Base-by-base conservation (phyloP, 106 monocot species). In the Platanthera zijinensis region DNA sequence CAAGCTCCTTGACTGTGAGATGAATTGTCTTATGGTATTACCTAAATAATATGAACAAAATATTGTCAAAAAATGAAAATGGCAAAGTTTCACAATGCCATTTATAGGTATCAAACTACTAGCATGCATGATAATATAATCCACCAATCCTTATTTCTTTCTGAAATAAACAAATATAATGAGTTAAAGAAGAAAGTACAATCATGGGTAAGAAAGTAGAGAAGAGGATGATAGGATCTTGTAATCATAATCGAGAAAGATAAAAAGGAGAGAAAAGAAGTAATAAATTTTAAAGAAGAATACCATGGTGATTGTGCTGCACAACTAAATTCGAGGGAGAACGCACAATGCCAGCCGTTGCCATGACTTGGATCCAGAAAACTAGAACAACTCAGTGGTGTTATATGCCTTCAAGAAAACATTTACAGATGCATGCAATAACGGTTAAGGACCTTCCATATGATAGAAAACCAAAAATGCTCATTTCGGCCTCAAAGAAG, bases 1-100 rank as follows among this genome's bases (percentile, higher is more conserved):
- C 19, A 69, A 73, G 6, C 32, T 82, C 50, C 62, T 21, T 83
- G 66, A 52, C 46, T 51, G 30, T 5, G 72, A 56, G 8, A 57
- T 80, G 3, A 70, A 53, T 66, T 6, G 62, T 54, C 75, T 70
- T 75, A 51, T 1, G 49, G 14, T 49, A 28, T 14, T 14, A 70
- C 8, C 46, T 70, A 48, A 48, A 17, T 70, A 47, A 48, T 47
- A 10, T 70, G 48, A 47, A 48, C 14, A 70, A 47, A 53, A 70
- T 66, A 32, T 13, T 19, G 21, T 22, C 22, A 22, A 5, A 63
- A 10, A 21, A 22, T 7, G 15, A 8, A 8, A 15, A 56, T 14
- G 17, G 17, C 12, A 4, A 54, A 17, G 17, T 56, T 14, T 56
- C 12, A 56, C n/a, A 14, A n/a, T 15, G 57, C 5, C 5, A 15